Evolutionary conservation across 225 moss, liverwort and hornwort genomes (phyloP), one percentile per base, ranked within the genome.

Genomic region (Pseudoscleropodium purum): DNA sequence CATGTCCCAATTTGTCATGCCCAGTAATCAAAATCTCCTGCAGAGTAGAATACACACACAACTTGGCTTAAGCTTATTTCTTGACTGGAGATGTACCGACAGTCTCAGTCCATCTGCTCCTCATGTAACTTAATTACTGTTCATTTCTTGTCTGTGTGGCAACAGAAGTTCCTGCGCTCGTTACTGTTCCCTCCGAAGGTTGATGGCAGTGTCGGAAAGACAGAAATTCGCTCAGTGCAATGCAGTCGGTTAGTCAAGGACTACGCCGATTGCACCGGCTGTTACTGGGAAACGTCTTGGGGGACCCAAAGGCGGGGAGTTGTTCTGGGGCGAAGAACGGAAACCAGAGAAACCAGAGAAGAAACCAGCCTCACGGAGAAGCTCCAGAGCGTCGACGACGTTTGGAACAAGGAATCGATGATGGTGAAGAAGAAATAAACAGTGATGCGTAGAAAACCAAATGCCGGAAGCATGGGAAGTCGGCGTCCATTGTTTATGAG

Each of bases 111-210:
- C 79, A 34, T 30, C 26, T 49, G 5, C 47, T 54, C 13, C 7
- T 67, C 68, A 21, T 43, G 16, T 5, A 17, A 18, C 23, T 5
- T 26, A 5, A 11, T 61, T 11, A 61, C 5, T 26, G 26, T 47
- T 47, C 0, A 25, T 61, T 11, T 61, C 61, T 61, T 61, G 54
- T 18, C 2, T 84, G 52, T 13, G 33, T 25, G 15, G 10, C 61
- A 73, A 61, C 90, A 93, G 91, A 93, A 91, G 81, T 91, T 93
- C 17, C 81, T 93, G 56, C 51, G 76, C 34, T 90, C 90, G 36
- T 64, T 91, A 23, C 7, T 93, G 43, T 89, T 93, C 56, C 88
- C 90, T 75, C 88, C 87, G 17, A 81, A 87, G 90, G 81, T 64
- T 56, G 84, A 84, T 31, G 76, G 90, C 62, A 72, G 70, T 20